Evolutionary conservation across 768 basidiomycete genomes (phyloP).

Genomic region (Amanita exitialis): DNA sequence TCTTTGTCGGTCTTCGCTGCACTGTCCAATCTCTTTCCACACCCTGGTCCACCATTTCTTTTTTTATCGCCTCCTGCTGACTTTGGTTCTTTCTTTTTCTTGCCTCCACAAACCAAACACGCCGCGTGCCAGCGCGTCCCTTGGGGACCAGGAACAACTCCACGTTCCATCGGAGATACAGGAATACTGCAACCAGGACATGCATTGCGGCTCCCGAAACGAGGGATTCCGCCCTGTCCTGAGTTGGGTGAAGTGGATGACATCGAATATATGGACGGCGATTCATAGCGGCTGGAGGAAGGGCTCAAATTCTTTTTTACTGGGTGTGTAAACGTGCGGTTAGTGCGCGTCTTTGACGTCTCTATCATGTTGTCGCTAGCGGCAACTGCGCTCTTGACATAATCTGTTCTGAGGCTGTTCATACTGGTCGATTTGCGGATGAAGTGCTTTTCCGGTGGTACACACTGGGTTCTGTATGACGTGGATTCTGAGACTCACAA

Average conservation of each 20-base stretch:
- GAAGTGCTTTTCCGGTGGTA: conserved; percentile 30
- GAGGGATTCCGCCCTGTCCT: conserved; percentile 20
- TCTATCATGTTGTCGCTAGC: not conserved
- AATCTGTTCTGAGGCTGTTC: conserved; percentile 13
- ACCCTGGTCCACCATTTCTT: conserved; percentile 58
- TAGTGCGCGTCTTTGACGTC: not conserved
- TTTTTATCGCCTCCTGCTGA: conserved; percentile 25
- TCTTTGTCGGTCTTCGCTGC: conserved; percentile 66
- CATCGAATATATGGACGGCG: conserved; percentile 11
- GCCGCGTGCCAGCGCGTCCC: conserved; percentile 71
- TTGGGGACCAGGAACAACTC: conserved; percentile 79
- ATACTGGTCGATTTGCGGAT: conserved; percentile 24
- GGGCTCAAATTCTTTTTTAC: conserved; percentile 2
- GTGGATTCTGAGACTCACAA: not conserved
- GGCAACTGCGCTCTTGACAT: conserved; percentile 1
- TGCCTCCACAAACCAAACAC: conserved; percentile 79
- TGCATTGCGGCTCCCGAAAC: conserved; percentile 47
- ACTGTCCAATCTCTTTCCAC: conserved; percentile 76
- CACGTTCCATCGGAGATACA: conserved; percentile 78
- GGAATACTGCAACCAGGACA: conserved; percentile 70
- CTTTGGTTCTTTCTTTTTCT: conserved; percentile 27
- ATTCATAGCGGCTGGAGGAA: conserved; percentile 20
- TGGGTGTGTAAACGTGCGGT: not conserved
- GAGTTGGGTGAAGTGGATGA: conserved; percentile 23
- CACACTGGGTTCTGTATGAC: conserved; percentile 24